Base-by-base conservation (phyloP, 495 filamentous ascomycete species). In the Hypoxylon crocopeplum region DNA sequence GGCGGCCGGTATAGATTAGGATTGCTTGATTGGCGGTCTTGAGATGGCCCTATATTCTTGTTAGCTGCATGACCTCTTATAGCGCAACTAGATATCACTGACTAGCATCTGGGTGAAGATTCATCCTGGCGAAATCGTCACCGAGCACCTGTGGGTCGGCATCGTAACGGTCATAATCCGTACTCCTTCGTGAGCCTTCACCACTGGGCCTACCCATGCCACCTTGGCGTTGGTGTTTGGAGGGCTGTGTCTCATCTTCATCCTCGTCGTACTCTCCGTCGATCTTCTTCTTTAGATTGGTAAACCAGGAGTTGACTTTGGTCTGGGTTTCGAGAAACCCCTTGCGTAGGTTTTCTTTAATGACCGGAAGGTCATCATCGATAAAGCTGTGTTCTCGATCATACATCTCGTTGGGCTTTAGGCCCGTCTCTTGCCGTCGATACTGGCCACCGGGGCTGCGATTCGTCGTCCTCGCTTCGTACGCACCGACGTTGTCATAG, bases 311-410 rank as follows among this genome's bases (percentile, higher is more conserved):
- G 76, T 95, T 98, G 68, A 98, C 90, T 68, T 88, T 96, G 10
- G 82, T 84, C 77, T 98, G 94, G 17, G 94, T 98, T 58, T 98
- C 92, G 32, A 94, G 50, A 75, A 98, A 98, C 1, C 94, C 94
- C 75, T 98, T 96, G 64, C 86, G 89, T 59, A 98, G 84, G 59
- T 95, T 97, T 67, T 96, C 91, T 54, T 86, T 88, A 70, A 98
- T 97, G 40, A 93, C 86, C 2, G 94, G 94, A 37, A 98, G 81
- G 63, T 98, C 94, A 67, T 98, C 94, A 70, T 98, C 93, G 69
- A 98, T 85, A 69, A 97, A 97, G 76, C 84, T 96, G 66, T 88
- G 91, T 58, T 85, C 82, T 29, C 73, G 71, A 27, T 80, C 77
- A 78, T 62, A 85, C 81, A 69, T 81, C 68, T 71, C 78, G 65